These are phyloP conservation scores for Paecilomyces sp. DNA, from an alignment of 2,329 filamentous ascomycete genomes.

Conservation along the genomic window DNA sequence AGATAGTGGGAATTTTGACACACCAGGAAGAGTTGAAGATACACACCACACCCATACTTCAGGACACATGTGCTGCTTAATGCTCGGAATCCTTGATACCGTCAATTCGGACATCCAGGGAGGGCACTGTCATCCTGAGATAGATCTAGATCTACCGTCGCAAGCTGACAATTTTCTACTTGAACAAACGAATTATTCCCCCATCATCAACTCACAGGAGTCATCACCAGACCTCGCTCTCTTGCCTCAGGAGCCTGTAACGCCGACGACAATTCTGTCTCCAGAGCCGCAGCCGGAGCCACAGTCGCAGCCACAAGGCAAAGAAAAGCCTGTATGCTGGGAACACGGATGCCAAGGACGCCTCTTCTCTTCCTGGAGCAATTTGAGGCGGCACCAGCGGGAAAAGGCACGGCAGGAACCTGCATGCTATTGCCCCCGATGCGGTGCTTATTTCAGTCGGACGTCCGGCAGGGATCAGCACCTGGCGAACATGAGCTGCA, in stretches of 20 bases:
- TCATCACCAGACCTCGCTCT: neutral
- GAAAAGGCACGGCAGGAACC: slow-evolving; percentile 1
- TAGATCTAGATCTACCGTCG: neutral
- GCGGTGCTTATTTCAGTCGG: slow-evolving; percentile 2
- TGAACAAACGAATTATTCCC: neutral
- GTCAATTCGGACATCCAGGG: neutral
- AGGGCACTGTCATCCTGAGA: neutral
- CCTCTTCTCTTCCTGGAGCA: slow-evolving; percentile 1
- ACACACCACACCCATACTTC: neutral
- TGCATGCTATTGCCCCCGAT: slow-evolving; percentile 1
- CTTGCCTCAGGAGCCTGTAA: neutral
- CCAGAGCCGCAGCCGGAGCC: no score
- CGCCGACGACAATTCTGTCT: neutral
- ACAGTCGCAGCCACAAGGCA: neutral
- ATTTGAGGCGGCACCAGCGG: slow-evolving; percentile 1
- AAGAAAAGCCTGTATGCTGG: slow-evolving; percentile 1
- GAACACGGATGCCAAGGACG: slow-evolving; percentile 1
- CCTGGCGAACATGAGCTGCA: slow-evolving; percentile 1
- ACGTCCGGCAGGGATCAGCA: slow-evolving; percentile 1
- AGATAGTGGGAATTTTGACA: neutral
- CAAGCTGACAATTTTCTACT: neutral
- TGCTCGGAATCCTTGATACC: neutral
- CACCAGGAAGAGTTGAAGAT: neutral
- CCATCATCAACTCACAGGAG: neutral
- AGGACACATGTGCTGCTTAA: slow-evolving; percentile 1